Base-by-base conservation (phyloP, 805 yeast genomes). In the Priceomyces melissophilus region DNA sequence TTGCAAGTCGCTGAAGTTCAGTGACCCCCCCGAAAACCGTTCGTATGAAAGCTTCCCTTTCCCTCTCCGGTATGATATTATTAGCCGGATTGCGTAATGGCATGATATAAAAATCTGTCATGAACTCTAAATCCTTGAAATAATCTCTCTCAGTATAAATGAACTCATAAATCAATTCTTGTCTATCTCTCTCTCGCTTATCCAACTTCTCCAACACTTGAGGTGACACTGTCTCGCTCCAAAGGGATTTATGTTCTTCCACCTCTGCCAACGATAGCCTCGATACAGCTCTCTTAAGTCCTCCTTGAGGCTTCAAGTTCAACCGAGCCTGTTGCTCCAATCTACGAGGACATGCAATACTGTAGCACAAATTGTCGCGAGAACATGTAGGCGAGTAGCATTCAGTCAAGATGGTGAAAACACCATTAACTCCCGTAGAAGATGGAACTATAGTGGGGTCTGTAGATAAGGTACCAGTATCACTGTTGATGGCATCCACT, bases 331-430 rank as follows among this genome's bases (percentile, higher is more conserved):
- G 98, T 62, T 93, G 98, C 63, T 91, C 98, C 37, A 93, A 69
- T 47, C 98, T 76, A 50, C 96, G 77, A 11, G 99, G 99, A 65
- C 99, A 93, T 10, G 96, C 95, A 51, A 93, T 90, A 32, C 96
- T 86, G 63, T 93, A 93, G 64, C 99, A 93, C 30, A 91, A 68
- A 27, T 79, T 72, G 54, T 87, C 95, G 38, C 95, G 72, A 4
- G 96, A 82, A 65, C 99, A 93, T 0, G 99, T 93, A 27, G 99
- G 96, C 0, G 97, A 89, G 57, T 93, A 93, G 65, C 99, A 93
- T 56, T 90, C 96, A 0, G 97, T 87, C 46, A 93, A 69, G 32
- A 91, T 68, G 1, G 96, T 91, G 56, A 91, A 93, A 3, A 93
- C 96, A 51, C 99, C 99, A 60, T 87, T 87, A 9, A 88, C 89